Percentiles rank a stretch among this genome's conserved stretches.
Conservation (phyloP, 805 yeast species). For the Wickerhamiella nectarea region DNA sequence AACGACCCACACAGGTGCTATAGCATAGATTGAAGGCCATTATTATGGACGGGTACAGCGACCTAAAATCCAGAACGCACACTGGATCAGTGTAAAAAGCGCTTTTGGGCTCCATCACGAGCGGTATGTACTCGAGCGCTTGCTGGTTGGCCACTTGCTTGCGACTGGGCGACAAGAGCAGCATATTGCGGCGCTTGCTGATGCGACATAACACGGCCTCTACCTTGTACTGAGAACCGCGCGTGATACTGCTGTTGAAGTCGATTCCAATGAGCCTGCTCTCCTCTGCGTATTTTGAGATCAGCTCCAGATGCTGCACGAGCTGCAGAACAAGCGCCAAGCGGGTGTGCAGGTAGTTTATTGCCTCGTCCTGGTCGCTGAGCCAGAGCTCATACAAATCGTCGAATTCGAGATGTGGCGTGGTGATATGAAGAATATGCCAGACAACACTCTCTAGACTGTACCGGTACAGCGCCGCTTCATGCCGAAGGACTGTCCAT, state of each 20-base stretch:
- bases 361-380: constrained; percentile 18
- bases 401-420: constrained; percentile 46
- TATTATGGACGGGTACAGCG: constrained; percentile 82
- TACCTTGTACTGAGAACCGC: constrained; percentile 92
- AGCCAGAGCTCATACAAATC: constrained; percentile 38
- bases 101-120: constrained; percentile 85
- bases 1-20: constrained; percentile 31
- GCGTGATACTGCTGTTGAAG: constrained; percentile 67
- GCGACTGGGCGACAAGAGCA: constrained; percentile 68
- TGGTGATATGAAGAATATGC: constrained; percentile 49
- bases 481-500: constrained; percentile 64
- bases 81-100: constrained; percentile 78
- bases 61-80: constrained; percentile 83
- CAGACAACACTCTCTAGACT: constrained; percentile 64
- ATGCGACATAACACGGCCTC: constrained; percentile 70
- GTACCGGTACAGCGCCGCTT: constrained; percentile 49
- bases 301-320: constrained; percentile 47
- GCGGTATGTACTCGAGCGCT: constrained; percentile 74
- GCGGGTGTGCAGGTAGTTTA: constrained; percentile 36
- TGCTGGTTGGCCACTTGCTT: constrained; percentile 70
- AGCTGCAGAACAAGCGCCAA: constrained; percentile 35
- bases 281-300: constrained; percentile 63
- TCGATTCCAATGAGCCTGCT: constrained; percentile 82
- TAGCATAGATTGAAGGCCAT: constrained; percentile 75
- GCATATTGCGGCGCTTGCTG: constrained; percentile 59